Evolutionary conservation across 192 early-diverging fungal species (phyloP).

Genomic region (Gamsiella multidivaricata): DNA sequence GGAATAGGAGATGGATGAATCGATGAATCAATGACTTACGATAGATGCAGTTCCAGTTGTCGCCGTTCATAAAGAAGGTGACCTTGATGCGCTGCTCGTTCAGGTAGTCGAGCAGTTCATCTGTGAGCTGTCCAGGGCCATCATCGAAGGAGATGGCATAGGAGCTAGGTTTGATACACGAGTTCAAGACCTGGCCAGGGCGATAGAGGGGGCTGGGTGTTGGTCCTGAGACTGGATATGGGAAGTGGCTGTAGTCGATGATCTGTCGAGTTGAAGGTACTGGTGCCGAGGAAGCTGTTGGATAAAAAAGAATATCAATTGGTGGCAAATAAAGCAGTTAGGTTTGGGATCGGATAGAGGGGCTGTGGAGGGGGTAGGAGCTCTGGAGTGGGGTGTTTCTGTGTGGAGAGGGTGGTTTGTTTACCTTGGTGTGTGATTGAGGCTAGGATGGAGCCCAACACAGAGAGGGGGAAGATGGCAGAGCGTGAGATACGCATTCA

Average conservation of each 20-base stretch:
- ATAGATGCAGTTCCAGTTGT: conserved; percentile 55
- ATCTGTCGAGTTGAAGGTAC: conserved; percentile 12
- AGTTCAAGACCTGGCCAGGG: conserved; percentile 27
- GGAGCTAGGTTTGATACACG: conserved; percentile 23
- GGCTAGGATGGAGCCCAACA: too few relatives aligned
- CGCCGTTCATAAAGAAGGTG: conserved; percentile 77
- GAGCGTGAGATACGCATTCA: conserved; percentile 4
- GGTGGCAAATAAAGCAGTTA: too few relatives aligned
- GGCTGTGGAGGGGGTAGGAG: too few relatives aligned
- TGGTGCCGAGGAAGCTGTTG: conserved; percentile 9
- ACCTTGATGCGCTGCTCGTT: conserved; percentile 64
- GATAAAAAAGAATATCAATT: background rate
- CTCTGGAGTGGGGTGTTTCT: too few relatives aligned
- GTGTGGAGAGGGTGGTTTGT: too few relatives aligned
- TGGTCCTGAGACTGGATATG: conserved; percentile 26
- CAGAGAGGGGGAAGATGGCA: background rate
- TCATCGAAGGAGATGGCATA: conserved; percentile 75
- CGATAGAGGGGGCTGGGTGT: conserved; percentile 10
- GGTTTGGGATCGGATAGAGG: too few relatives aligned
- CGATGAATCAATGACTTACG: conserved; percentile 50
- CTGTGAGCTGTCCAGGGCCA: conserved; percentile 67
- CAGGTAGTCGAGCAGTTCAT: conserved; percentile 64
- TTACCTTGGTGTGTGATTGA: too few relatives aligned
- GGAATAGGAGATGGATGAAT: background rate
- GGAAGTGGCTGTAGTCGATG: conserved; percentile 20